Conservation (phyloP, 805 yeast species). For the Ogataea paradorogensis region DNA sequence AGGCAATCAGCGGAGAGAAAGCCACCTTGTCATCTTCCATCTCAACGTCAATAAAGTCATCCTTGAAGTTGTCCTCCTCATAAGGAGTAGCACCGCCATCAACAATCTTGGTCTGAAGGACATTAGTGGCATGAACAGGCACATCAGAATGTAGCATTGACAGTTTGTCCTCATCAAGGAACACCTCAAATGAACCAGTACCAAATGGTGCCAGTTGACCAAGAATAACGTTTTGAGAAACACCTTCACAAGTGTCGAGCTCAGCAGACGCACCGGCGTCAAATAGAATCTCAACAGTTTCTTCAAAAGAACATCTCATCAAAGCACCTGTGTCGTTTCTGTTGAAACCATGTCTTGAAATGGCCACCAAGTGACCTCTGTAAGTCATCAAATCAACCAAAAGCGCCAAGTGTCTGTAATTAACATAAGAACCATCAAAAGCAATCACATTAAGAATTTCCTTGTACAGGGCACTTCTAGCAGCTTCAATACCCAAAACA, state of each 20-base stretch:
- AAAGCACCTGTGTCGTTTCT: constrained; percentile 98
- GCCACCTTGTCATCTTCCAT: constrained; percentile 59
- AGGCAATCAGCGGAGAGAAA: constrained; percentile 89
- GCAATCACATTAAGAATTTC: constrained; percentile 97
- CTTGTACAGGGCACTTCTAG: constrained; percentile 88
- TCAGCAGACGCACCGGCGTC: constrained; percentile 99
- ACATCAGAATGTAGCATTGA: constrained; percentile 56
- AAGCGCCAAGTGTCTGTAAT: constrained; percentile 97
- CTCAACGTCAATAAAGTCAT: constrained; percentile 48
- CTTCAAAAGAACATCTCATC: constrained; percentile 99
- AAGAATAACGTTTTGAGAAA: constrained; percentile 93
- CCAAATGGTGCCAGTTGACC: constrained; percentile 99
- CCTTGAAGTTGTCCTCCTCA: constrained; percentile 64
- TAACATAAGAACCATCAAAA: constrained; percentile 98
- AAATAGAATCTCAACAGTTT: constrained; percentile 93
- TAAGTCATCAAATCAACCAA: constrained; percentile 98
- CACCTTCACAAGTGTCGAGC: constrained; percentile 97
- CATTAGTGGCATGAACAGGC: constrained; percentile 35
- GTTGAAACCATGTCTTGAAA: constrained; percentile 98
- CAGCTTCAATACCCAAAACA: constrained; percentile 97
- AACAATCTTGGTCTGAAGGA: constrained; percentile 42
- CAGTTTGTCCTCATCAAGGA: constrained; percentile 87
- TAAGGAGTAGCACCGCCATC: constrained; percentile 94
- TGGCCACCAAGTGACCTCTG: constrained; percentile 97
- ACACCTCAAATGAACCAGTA: constrained; percentile 95